Evolutionary conservation across 2,329 filamentous ascomycete genomes (phyloP).

Genomic region (Fusarium avenaceum): DNA sequence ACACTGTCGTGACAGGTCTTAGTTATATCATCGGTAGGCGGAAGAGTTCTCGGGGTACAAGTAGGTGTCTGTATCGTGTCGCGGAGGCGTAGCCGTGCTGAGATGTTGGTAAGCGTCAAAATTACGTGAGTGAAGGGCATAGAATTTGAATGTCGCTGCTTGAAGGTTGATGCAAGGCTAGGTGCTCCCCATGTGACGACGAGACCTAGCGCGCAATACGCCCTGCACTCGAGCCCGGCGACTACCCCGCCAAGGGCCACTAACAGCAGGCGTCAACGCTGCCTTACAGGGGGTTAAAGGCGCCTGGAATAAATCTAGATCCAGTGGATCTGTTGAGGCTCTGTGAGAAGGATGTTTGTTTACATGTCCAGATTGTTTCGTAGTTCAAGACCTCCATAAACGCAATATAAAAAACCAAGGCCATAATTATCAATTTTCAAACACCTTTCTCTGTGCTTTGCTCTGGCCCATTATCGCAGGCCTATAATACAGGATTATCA

Average conservation of each 20-base stretch:
- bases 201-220: conserved; percentile 19
- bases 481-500: conserved; percentile 43
- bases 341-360: conserved; percentile 4
- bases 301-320: neutral
- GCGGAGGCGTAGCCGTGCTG: conserved; percentile 3
- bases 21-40: conserved; percentile 16
- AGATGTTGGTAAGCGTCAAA: conserved; percentile 17
- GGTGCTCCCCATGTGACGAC: conserved; percentile 39
- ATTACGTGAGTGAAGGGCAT: conserved; percentile 17
- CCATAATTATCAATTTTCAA: conserved; percentile 45
- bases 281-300: conserved; percentile 17
- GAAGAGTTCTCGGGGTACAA: conserved; percentile 3
- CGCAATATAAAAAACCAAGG: conserved; percentile 21
- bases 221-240: conserved; percentile 36
- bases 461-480: conserved; percentile 31
- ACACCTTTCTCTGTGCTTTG: conserved; percentile 39
- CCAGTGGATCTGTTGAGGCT: conserved; percentile 13
- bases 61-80: conserved; percentile 17
- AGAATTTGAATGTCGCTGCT: conserved; percentile 27
- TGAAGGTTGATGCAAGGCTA: conserved; percentile 33
- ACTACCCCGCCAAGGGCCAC: conserved; percentile 37
- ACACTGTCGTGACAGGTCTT: conserved; percentile 1
- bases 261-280: conserved; percentile 24
- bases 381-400: neutral
- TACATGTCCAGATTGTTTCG: conserved; percentile 10